Percentiles rank a stretch among this genome's conserved stretches.
Conservation (phyloP, 2,329 filamentous ascomycete genomes). For the Paecilomyces fulvus region DNA sequence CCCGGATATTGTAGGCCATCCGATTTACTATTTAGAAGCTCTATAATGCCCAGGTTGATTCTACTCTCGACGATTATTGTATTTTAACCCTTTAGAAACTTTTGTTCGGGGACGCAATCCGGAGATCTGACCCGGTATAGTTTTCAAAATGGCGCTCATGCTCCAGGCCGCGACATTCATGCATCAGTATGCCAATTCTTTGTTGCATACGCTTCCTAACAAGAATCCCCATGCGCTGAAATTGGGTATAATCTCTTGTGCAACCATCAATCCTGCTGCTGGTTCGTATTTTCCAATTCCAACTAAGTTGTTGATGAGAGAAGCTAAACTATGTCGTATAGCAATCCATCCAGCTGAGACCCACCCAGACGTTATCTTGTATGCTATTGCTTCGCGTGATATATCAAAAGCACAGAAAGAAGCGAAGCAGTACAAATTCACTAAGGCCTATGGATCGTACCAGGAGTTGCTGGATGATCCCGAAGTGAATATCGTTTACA, state of each 20-base stretch:
- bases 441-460: constrained; percentile 26
- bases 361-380: constrained; percentile 47
- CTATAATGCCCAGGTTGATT: background rate
- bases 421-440: constrained; percentile 45
- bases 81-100: background rate
- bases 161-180: constrained; percentile 15
- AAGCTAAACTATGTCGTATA: background rate
- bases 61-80: background rate
- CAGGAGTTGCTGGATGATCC: constrained; percentile 13
- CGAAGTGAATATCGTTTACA: constrained; percentile 20
- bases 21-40: background rate
- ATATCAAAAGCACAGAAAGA: constrained; percentile 37
- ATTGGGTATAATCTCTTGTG: constrained; percentile 16
- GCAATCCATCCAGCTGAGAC: constrained; percentile 40
- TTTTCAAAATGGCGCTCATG: constrained; percentile 13
- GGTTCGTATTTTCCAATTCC: constrained; percentile 10
- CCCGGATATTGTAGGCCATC: background rate
- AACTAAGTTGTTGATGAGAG: background rate
- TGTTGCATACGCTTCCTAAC: constrained; percentile 11
- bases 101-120: no score
- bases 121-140: background rate
- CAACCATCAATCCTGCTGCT: constrained; percentile 15
- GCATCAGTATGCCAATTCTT: constrained; percentile 16
- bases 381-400: constrained; percentile 47
- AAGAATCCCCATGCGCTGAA: constrained; percentile 15